phyloP scores from a whole-genome alignment of 768 basidiomycete species.

The Tulasnella calospora region DNA sequence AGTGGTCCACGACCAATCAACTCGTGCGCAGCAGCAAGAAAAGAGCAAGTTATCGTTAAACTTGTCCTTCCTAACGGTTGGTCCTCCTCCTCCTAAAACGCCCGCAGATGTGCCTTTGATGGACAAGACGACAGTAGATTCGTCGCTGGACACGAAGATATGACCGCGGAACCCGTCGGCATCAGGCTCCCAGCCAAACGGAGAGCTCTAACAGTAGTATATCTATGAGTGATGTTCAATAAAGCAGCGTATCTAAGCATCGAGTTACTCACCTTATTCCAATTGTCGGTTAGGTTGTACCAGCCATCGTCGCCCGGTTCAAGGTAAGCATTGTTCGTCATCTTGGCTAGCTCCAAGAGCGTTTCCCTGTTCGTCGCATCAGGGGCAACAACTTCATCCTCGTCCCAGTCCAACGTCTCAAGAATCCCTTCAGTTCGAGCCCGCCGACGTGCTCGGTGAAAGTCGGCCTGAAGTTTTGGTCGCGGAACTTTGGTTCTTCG shows the following conservation, averaged over 20 bases:
- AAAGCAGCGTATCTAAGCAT: background rate
- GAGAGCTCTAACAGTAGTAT: slow-evolving; percentile 46
- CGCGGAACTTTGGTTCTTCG: slow-evolving; percentile 9
- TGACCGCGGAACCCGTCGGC: slow-evolving; percentile 89
- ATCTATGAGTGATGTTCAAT: background rate
- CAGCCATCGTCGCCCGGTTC: slow-evolving; percentile 10
- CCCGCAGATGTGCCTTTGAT: slow-evolving; percentile 79
- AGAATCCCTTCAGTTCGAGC: background rate
- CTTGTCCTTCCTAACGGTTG: slow-evolving; percentile 81
- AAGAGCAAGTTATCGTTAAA: slow-evolving; percentile 93
- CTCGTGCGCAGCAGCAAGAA: slow-evolving; percentile 89
- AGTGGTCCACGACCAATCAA: slow-evolving; percentile 90
- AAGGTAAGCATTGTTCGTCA: slow-evolving; percentile 80
- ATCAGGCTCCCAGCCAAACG: slow-evolving; percentile 86
- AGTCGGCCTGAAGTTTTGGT: slow-evolving; percentile 11
- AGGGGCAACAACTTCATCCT: slow-evolving; percentile 59
- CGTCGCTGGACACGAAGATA: slow-evolving; percentile 72
- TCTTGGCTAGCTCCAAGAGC: slow-evolving; percentile 74
- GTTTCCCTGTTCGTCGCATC: slow-evolving; percentile 68
- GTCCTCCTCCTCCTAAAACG: slow-evolving; percentile 33
- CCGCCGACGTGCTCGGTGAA: slow-evolving; percentile 21
- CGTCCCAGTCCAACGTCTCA: slow-evolving; percentile 50
- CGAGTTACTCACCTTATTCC: slow-evolving; percentile 14
- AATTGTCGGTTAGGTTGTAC: slow-evolving; percentile 25
- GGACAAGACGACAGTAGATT: slow-evolving; percentile 79